These are phyloP conservation scores for Gloeophyllum trabeum DNA, from an alignment of 768 basidiomycete genomes.

Conservation along the genomic window DNA sequence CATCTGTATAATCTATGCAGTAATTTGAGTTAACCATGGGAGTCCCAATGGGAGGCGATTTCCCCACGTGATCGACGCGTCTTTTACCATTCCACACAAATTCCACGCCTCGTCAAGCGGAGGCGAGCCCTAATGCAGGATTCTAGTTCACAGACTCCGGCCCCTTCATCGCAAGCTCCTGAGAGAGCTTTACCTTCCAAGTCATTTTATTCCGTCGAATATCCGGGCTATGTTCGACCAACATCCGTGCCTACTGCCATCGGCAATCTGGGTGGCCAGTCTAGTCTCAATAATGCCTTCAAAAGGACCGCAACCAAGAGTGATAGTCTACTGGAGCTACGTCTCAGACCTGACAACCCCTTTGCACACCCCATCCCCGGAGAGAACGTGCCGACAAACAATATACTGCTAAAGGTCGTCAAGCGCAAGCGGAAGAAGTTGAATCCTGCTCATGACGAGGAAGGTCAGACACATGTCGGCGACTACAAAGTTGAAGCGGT, in stretches of 20 bases:
- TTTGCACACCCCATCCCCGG: conserved; percentile 82
- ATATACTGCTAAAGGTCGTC: conserved; percentile 77
- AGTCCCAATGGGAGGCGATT: too few relatives aligned
- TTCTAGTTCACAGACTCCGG: too few relatives aligned
- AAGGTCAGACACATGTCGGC: conserved; percentile 30
- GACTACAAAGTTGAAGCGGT: conserved; percentile 67
- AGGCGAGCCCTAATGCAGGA: too few relatives aligned
- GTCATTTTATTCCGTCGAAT: conserved; percentile 76
- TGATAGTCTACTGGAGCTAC: conserved; percentile 65
- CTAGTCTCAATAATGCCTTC: conserved; percentile 68
- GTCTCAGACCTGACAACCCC: conserved; percentile 59
- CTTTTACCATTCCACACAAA: too few relatives aligned
- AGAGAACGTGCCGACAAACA: conserved; percentile 64
- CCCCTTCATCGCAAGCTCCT: too few relatives aligned
- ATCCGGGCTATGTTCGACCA: conserved; percentile 73
- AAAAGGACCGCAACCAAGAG: conserved; percentile 50
- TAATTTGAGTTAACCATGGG: too few relatives aligned
- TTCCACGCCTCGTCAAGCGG: too few relatives aligned
- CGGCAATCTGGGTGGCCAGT: conserved; percentile 56
- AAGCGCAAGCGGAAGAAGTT: conserved; percentile 49
- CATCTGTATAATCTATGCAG: too few relatives aligned
- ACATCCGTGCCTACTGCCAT: conserved; percentile 53
- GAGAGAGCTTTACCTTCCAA: conserved; percentile 38
- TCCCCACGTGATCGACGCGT: too few relatives aligned
- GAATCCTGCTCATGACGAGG: conserved; percentile 8